Conservation (phyloP, 2,329 filamentous ascomycete species). For the Fusarium sacchari region DNA sequence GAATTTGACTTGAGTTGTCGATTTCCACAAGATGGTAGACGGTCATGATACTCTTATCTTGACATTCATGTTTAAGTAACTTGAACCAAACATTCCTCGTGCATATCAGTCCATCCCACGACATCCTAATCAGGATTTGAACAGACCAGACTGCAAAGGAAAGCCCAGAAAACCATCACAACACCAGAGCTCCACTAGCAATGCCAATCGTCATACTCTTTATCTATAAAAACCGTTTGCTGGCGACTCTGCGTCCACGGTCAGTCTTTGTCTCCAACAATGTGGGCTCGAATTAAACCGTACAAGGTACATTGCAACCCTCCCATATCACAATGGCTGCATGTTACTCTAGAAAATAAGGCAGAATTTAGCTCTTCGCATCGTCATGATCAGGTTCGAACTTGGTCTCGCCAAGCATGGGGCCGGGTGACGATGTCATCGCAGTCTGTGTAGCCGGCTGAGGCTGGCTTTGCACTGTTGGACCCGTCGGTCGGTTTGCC, state of each 20-base stretch:
- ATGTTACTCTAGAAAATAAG: not conserved
- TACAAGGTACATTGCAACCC: constrained; percentile 28
- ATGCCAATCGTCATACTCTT: constrained; percentile 14
- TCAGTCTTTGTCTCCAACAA: constrained; percentile 5
- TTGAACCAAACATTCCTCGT: constrained; percentile 9
- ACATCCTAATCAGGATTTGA: not conserved
- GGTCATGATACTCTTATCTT: not conserved
- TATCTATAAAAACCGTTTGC: constrained; percentile 32
- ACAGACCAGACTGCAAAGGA: constrained; percentile 7
- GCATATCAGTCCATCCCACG: not conserved
- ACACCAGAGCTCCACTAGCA: constrained; percentile 34
- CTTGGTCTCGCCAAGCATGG: constrained; percentile 74
- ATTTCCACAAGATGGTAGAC: no score
- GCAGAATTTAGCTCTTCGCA: constrained; percentile 43
- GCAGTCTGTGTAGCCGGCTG: constrained; percentile 65
- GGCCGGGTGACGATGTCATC: constrained; percentile 64
- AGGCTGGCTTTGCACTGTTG: constrained; percentile 67
- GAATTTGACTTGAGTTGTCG: not conserved
- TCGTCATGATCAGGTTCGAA: constrained; percentile 73
- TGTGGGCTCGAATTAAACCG: constrained; percentile 6
- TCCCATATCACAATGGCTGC: not conserved
- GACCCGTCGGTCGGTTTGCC: constrained; percentile 57
- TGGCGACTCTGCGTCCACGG: constrained; percentile 1
- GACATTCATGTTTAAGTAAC: constrained; percentile 14
- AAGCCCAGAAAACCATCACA: constrained; percentile 19